A percentile compares a stretch with the other conserved stretches of the same genome.
These are phyloP conservation scores for Helotiales sp. DNA, from an alignment of 2,329 filamentous ascomycete species.

Conservation along the genomic window DNA sequence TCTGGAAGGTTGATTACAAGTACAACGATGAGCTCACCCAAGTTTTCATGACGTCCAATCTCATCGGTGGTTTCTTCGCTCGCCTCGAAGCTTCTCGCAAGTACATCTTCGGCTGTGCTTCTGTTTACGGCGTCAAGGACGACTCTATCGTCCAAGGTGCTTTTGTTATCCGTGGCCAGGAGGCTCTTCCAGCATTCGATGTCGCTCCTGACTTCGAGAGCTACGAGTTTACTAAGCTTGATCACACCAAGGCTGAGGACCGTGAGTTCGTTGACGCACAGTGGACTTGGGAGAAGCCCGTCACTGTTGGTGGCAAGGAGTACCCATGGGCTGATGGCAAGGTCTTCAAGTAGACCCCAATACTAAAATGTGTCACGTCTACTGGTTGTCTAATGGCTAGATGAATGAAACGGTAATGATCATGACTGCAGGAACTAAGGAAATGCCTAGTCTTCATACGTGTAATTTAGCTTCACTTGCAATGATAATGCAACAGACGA, in stretches of 20 bases:
- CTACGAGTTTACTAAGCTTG: slow-evolving; percentile 96
- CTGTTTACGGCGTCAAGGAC: slow-evolving; percentile 87
- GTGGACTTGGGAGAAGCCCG: slow-evolving; percentile 91
- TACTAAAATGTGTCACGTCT: slow-evolving; percentile 10
- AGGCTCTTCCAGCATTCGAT: slow-evolving; percentile 83
- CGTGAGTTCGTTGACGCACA: slow-evolving; percentile 79
- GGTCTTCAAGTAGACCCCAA: slow-evolving; percentile 88
- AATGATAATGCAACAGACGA: not conserved
- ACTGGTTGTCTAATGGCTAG: slow-evolving; percentile 23
- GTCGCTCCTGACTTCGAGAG: slow-evolving; percentile 97
- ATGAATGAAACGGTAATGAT: slow-evolving; percentile 24
- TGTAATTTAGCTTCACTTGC: not conserved
- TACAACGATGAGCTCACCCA: slow-evolving; percentile 98
- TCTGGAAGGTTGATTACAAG: slow-evolving; percentile 96
- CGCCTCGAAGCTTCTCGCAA: slow-evolving; percentile 98
- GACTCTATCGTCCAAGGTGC: slow-evolving; percentile 90
- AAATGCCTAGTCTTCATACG: slow-evolving; percentile 4
- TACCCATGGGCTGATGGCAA: slow-evolving; percentile 89
- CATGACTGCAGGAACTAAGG: slow-evolving; percentile 15
- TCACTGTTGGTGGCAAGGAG: slow-evolving; percentile 80
- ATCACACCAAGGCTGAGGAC: slow-evolving; percentile 83
- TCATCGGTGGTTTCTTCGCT: slow-evolving; percentile 96
- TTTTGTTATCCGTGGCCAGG: slow-evolving; percentile 92
- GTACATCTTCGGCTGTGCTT: slow-evolving; percentile 90
- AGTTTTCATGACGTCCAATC: slow-evolving; percentile 98